Percentiles rank a stretch among this genome's conserved stretches.
phyloP scores from a whole-genome alignment of 2,329 filamentous ascomycete species.

The Aschersonia sp. region DNA sequence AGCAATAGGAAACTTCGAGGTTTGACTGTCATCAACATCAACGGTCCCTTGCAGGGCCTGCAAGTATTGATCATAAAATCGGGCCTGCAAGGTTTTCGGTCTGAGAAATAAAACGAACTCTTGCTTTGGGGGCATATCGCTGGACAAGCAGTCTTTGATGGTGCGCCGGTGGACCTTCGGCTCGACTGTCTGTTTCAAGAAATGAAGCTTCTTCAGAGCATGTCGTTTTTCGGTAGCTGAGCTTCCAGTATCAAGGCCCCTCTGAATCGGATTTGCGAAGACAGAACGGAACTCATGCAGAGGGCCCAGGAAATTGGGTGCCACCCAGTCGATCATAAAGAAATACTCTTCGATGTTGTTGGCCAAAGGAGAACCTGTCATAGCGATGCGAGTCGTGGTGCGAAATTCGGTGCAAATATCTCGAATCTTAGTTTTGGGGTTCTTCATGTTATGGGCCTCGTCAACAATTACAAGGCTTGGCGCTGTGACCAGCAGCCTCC shows the following conservation, averaged over 20 bases:
- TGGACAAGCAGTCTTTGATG: conserved; percentile 40
- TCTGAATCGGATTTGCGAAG: conserved; percentile 60
- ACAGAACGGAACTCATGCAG: conserved; percentile 50
- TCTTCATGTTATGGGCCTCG: conserved; percentile 73
- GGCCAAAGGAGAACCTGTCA: conserved; percentile 75
- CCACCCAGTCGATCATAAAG: conserved; percentile 77
- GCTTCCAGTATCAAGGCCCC: conserved; percentile 57
- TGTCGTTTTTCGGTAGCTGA: conserved; percentile 34
- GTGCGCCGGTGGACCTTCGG: conserved; percentile 69
- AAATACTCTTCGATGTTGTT: conserved; percentile 79
- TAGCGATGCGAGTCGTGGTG: conserved; percentile 59
- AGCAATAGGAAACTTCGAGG: conserved; percentile 19
- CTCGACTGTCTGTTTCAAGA: conserved; percentile 55
- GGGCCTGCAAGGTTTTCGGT: conserved; percentile 48
- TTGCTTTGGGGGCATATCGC: conserved; percentile 54
- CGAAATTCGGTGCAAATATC: conserved; percentile 41
- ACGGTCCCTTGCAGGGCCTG: conserved; percentile 4
- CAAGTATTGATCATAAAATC: conserved; percentile 42
- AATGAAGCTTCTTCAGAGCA: conserved; percentile 51
- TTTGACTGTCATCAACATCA: conserved; percentile 1
- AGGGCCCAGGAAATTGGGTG: conserved; percentile 61
- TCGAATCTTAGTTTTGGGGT: conserved; percentile 36
- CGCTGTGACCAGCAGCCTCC: background rate
- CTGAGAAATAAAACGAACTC: conserved; percentile 72
- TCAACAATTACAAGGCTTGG: conserved; percentile 70